phyloP scores from a whole-genome alignment of 2,329 filamentous ascomycete species.

The Botryosphaeria dothidea region DNA sequence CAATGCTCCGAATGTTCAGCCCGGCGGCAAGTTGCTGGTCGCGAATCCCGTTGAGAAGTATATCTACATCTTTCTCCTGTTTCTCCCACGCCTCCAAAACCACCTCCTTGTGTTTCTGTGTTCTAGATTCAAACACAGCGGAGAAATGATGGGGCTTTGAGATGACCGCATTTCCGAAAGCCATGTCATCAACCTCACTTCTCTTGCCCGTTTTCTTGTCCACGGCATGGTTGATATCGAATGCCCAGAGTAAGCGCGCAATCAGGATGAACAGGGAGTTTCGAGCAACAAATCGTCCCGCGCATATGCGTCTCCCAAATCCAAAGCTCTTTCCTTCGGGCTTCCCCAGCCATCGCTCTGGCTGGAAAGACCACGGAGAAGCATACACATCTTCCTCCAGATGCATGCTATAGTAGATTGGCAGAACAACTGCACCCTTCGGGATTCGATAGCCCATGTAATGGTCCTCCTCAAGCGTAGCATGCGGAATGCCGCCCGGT shows the following conservation, averaged over 20 bases:
- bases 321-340: slow-evolving; percentile 37
- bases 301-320: slow-evolving; percentile 52
- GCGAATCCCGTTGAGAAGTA: slow-evolving; percentile 19
- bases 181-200: slow-evolving; percentile 26
- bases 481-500: slow-evolving; percentile 47
- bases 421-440: slow-evolving; percentile 42
- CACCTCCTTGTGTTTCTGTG: slow-evolving; percentile 22
- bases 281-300: slow-evolving; percentile 33
- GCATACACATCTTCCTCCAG: slow-evolving; percentile 27
- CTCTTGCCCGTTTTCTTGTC: slow-evolving; percentile 23
- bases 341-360: slow-evolving; percentile 35
- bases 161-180: slow-evolving; percentile 27
- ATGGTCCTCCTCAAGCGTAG: slow-evolving; percentile 46
- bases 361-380: slow-evolving; percentile 33
- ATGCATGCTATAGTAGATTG: slow-evolving; percentile 31
- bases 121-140: slow-evolving; percentile 29
- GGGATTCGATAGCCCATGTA: slow-evolving; percentile 53
- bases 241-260: slow-evolving; percentile 53
- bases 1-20: slow-evolving; percentile 2
- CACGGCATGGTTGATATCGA: slow-evolving; percentile 41
- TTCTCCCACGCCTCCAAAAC: slow-evolving; percentile 26
- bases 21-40: slow-evolving; percentile 25
- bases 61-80: slow-evolving; percentile 20
- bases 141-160: slow-evolving; percentile 29
- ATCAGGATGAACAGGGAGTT: slow-evolving; percentile 49